Conservation (phyloP, 768 basidiomycete species). For the Cytidiella melzeri region DNA sequence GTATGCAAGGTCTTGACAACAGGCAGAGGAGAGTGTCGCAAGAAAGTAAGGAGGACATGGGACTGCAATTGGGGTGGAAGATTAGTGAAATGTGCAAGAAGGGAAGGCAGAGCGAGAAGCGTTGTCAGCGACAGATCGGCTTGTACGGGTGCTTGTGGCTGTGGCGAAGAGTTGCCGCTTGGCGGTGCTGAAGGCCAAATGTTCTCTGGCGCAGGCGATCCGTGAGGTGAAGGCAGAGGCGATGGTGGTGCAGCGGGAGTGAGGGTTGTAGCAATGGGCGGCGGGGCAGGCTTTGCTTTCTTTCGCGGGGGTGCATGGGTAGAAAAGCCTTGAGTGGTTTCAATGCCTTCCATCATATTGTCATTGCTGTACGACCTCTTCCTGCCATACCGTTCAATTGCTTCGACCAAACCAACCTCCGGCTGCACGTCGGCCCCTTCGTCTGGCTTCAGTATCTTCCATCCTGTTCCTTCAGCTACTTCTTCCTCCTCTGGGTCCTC, state of each 20-base stretch:
- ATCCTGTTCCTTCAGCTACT: constrained; percentile 57
- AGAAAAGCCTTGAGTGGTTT: constrained; percentile 44
- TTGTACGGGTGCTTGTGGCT: constrained; percentile 59
- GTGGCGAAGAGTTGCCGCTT: constrained; percentile 68
- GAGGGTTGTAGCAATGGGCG: constrained; percentile 53
- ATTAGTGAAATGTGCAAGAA: constrained; percentile 74
- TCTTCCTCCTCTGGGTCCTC: constrained; percentile 67
- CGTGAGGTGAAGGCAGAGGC: constrained; percentile 79
- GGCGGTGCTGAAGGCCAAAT: constrained; percentile 81
- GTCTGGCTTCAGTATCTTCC: constrained; percentile 70
- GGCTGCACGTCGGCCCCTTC: constrained; percentile 43
- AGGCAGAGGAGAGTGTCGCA: constrained; percentile 86
- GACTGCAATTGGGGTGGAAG: constrained; percentile 84
- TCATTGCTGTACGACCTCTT: constrained; percentile 51
- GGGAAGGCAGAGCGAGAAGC: constrained; percentile 77
- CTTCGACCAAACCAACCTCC: constrained; percentile 66
- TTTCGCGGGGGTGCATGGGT: constrained; percentile 59
- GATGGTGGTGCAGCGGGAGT: constrained; percentile 77
- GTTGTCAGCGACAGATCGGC: constrained; percentile 79
- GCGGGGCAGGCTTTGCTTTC: constrained; percentile 62
- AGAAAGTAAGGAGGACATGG: constrained; percentile 86
- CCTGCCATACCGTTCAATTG: constrained; percentile 73
- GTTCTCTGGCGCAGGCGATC: constrained; percentile 69
- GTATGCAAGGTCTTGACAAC: constrained; percentile 87
- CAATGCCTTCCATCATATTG: constrained; percentile 71